A percentile compares a stretch with the other conserved stretches of the same genome.
These are phyloP conservation scores for Ceratobasidium sp. DNA, from an alignment of 1,284 basidiomycete genomes.

Conservation along the genomic window DNA sequence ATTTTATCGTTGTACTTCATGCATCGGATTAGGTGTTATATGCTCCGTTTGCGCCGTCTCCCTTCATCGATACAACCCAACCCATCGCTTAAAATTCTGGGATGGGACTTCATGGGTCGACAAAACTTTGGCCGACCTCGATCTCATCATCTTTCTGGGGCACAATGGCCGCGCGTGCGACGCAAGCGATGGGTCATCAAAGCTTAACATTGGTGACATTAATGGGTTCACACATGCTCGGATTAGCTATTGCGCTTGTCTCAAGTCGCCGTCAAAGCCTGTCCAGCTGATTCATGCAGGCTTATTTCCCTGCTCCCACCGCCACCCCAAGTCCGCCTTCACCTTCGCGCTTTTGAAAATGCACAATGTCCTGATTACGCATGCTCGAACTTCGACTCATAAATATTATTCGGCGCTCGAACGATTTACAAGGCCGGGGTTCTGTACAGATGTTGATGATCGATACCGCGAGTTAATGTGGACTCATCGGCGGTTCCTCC, in stretches of 20 bases:
- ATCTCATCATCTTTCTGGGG: background rate
- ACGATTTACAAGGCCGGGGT: background rate
- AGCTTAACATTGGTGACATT: background rate
- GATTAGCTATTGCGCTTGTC: conserved; percentile 6
- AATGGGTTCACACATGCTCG: conserved; percentile 1
- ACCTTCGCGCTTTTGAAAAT: background rate
- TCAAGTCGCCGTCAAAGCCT: background rate
- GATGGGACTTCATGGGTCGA: background rate
- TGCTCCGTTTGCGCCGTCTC: background rate
- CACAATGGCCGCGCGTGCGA: background rate
- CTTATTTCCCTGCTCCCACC: conserved; percentile 11
- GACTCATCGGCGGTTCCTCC: conserved; percentile 6
- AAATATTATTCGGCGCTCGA: conserved; percentile 7
- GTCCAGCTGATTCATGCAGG: conserved; percentile 2
- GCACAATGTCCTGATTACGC: background rate
- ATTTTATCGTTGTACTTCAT: background rate
- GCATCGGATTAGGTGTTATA: background rate
- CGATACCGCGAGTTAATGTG: conserved; percentile 19
- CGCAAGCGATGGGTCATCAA: background rate
- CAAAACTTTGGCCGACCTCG: background rate
- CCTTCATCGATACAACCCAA: background rate
- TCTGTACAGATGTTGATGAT: conserved; percentile 2
- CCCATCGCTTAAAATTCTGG: background rate
- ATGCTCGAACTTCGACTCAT: background rate
- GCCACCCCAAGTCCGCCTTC: background rate